Conservation (phyloP, 805 yeast genomes). For the Clavispora fructus region DNA sequence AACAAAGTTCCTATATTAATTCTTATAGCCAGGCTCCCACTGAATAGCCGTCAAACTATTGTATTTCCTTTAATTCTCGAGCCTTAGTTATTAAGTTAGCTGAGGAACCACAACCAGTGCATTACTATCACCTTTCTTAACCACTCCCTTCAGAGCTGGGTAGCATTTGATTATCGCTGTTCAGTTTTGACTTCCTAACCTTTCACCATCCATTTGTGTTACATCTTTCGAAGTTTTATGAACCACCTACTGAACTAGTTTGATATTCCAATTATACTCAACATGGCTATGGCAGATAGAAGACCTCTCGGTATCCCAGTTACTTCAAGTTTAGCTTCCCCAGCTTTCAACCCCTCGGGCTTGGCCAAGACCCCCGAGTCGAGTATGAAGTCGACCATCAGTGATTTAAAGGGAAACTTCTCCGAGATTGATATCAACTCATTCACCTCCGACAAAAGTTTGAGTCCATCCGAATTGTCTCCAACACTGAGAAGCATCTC, state of each 20-base stretch:
- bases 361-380: slow-evolving; percentile 9
- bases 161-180: slow-evolving; percentile 18
- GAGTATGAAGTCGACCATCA: slow-evolving; percentile 12
- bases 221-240: background rate
- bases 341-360: slow-evolving; percentile 33
- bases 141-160: background rate
- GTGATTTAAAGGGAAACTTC: slow-evolving; percentile 13
- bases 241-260: background rate
- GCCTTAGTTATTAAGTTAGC: slow-evolving; percentile 6
- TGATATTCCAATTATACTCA: background rate
- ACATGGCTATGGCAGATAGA: slow-evolving; percentile 64
- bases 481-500: slow-evolving; percentile 37
- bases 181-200: slow-evolving; percentile 1
- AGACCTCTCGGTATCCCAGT: slow-evolving; percentile 56
- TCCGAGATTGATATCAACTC: slow-evolving; percentile 6
- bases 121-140: background rate
- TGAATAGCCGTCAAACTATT: background rate
- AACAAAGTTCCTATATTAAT: background rate
- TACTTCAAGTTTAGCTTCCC: slow-evolving; percentile 42
- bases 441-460: slow-evolving; percentile 4
- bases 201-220: background rate
- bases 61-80: background rate
- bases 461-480: slow-evolving; percentile 27
- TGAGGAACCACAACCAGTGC: background rate
- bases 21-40: background rate